Conservation (phyloP, 2,329 filamentous ascomycete species). For the Colletotrichum orbiculare region DNA sequence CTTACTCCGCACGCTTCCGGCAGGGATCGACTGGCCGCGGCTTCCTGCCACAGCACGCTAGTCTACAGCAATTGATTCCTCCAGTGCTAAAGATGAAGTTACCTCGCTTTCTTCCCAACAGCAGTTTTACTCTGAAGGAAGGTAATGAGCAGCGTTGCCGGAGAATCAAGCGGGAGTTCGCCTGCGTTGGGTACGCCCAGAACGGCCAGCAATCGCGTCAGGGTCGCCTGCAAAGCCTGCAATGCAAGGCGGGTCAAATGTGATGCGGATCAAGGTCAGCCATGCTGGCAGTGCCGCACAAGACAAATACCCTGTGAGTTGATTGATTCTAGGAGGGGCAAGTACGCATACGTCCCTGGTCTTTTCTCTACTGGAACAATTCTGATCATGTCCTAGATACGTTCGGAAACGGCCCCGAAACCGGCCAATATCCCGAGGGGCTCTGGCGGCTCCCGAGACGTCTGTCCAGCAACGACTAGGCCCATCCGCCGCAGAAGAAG, state of each 20-base stretch:
- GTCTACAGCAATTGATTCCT: no score
- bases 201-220: conserved; percentile 36
- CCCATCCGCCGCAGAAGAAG: no score
- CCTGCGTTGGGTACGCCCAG: neutral
- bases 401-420: conserved; percentile 6
- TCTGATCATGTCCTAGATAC: conserved; percentile 7
- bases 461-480: no score
- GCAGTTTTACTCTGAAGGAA: no score
- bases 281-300: conserved; percentile 29
- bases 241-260: conserved; percentile 27
- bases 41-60: neutral
- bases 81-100: neutral
- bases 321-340: conserved; percentile 22
- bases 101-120: neutral
- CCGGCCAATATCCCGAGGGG: no score
- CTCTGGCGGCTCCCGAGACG: neutral
- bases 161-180: neutral
- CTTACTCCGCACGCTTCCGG: neutral
- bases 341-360: neutral
- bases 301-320: conserved; percentile 24
- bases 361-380: neutral
- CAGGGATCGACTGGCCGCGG: neutral
- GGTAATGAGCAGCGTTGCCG: neutral
- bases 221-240: conserved; percentile 27
- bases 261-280: conserved; percentile 15